Percentiles rank a stretch among this genome's conserved stretches.
phyloP scores from a whole-genome alignment of 164 flowering plant species.

The Dillenia suffruticosa region DNA sequence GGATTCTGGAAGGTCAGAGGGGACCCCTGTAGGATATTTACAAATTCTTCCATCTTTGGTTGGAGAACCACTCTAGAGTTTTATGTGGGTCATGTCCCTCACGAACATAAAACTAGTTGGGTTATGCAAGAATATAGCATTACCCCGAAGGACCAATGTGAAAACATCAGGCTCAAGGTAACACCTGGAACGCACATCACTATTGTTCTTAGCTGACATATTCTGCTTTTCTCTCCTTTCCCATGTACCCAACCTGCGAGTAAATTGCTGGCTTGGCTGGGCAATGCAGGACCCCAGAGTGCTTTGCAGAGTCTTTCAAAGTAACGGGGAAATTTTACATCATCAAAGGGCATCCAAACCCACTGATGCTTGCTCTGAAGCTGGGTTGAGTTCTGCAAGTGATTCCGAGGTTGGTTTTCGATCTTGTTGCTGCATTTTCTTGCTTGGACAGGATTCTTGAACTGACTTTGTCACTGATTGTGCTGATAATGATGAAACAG shows the following conservation, averaged over 20 bases:
- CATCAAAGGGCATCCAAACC: slow-evolving; percentile 4
- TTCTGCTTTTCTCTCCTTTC: not conserved
- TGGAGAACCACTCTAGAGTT: slow-evolving; percentile 46
- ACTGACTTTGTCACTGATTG: too few relatives aligned
- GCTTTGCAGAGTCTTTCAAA: slow-evolving; percentile 41
- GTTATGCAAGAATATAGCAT: slow-evolving; percentile 50
- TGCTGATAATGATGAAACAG: too few relatives aligned
- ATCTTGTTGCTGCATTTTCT: not conserved
- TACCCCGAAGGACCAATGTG: slow-evolving; percentile 14
- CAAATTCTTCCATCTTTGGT: slow-evolving; percentile 27
- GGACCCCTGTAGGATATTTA: slow-evolving; percentile 21
- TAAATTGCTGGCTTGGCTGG: slow-evolving; percentile 25
- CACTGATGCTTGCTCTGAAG: not conserved
- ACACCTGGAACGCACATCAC: not conserved
- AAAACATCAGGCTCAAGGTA: slow-evolving; percentile 29
- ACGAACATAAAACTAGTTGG: slow-evolving; percentile 40
- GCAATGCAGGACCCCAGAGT: slow-evolving; percentile 37
- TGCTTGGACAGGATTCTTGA: too few relatives aligned
- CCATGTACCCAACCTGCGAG: slow-evolving; percentile 17
- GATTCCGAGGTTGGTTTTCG: slow-evolving; percentile 19
- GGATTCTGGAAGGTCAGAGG: slow-evolving; percentile 49
- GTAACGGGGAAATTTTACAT: slow-evolving; percentile 4
- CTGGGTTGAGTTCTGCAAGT: slow-evolving; percentile 12
- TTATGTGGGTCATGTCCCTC: slow-evolving; percentile 28
- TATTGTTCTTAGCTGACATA: slow-evolving; percentile 4